Base-by-base conservation (phyloP, 495 filamentous ascomycete genomes). In the Eremomyces bilateralis region DNA sequence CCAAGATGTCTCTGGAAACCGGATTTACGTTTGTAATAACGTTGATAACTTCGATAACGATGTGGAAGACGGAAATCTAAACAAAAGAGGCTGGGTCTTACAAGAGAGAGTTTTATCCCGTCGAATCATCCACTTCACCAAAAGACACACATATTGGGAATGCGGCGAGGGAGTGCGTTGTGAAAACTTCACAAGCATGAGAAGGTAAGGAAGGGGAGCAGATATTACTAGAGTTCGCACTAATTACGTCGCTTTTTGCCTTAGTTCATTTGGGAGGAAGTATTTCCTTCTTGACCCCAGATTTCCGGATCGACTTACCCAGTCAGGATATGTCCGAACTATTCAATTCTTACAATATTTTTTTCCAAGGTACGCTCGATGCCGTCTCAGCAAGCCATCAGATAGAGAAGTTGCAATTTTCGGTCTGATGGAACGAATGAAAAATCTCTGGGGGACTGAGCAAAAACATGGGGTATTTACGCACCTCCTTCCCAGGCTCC, bases 121-220 rank as follows among this genome's bases (percentile, higher is more conserved):
- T 3, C 36, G 29, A 6, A 38, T 17, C 1, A 31, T 38, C 28
- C 36, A 38, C 25, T 38, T 38, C 36, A 33, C 36, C n/a, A 13
- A 27, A 19, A 6, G 28, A 3, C 36, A 38, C 20, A 33, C 36
- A 22, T 38, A 38, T 17, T 38, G 36, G 36, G 36, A 38, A 22
- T 38, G 36, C 20, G 27, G 36, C 10, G 15, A 8, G 6, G 30
- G 30, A 6, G 10, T 11, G 10, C 30, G 17, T 8, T 11, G 30
- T 16, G 30, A 32, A 18, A 27, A 6, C 6, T 13, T 27, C 10
- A 32, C 30, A 8, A 10, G 15, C 30, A 32, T 11, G 30, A 8
- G 30, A 8, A 18, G 15, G 6, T 32, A 8, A 8, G 15, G 30
- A 32, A 16, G 24, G 8, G 24, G 8, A 8, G 8, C 24, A 8